These are phyloP conservation scores for Penicillium subrubescens DNA, from an alignment of 495 filamentous ascomycete species.

Conservation along the genomic window DNA sequence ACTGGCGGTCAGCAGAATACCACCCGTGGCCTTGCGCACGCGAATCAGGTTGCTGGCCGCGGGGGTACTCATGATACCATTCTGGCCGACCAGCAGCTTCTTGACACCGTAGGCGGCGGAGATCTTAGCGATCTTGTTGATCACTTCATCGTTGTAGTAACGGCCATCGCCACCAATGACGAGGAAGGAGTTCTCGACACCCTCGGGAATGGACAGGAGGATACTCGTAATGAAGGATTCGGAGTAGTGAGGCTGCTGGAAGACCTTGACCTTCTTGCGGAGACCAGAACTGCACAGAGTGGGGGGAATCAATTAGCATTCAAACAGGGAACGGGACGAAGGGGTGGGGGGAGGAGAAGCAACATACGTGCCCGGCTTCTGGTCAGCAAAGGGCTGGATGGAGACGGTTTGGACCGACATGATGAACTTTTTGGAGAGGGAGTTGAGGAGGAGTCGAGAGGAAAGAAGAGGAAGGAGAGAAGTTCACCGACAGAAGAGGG, in stretches of 20 bases:
- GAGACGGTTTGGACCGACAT: conserved; percentile 79
- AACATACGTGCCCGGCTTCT: conserved; percentile 99
- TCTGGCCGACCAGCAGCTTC: conserved; percentile 94
- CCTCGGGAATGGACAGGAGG: conserved; percentile 94
- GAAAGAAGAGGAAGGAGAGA: conserved; percentile 15
- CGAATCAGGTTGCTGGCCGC: conserved; percentile 95
- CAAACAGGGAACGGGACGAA: conserved; percentile 1
- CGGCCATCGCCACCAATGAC: conserved; percentile 98
- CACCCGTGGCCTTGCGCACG: conserved; percentile 89
- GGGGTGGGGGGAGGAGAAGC: conserved; percentile 25
- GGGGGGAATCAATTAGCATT: conserved; percentile 24
- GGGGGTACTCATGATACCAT: conserved; percentile 94
- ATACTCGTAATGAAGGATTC: conserved; percentile 94
- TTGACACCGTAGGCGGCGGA: conserved; percentile 96
- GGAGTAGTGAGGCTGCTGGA: conserved; percentile 92
- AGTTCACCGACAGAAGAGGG: conserved; percentile 33
- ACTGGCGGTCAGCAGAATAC: conserved; percentile 93
- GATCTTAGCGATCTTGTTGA: conserved; percentile 97
- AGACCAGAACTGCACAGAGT: conserved; percentile 75
- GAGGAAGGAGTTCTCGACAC: conserved; percentile 80
- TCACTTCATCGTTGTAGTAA: conserved; percentile 94
- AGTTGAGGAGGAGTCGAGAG: conserved; percentile 24
- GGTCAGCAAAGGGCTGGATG: conserved; percentile 82
- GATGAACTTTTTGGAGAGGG: conserved; percentile 17
- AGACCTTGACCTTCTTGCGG: conserved; percentile 97